phyloP scores from a whole-genome alignment of 495 filamentous ascomycete genomes.

The Astrothelium subdiscretum region DNA sequence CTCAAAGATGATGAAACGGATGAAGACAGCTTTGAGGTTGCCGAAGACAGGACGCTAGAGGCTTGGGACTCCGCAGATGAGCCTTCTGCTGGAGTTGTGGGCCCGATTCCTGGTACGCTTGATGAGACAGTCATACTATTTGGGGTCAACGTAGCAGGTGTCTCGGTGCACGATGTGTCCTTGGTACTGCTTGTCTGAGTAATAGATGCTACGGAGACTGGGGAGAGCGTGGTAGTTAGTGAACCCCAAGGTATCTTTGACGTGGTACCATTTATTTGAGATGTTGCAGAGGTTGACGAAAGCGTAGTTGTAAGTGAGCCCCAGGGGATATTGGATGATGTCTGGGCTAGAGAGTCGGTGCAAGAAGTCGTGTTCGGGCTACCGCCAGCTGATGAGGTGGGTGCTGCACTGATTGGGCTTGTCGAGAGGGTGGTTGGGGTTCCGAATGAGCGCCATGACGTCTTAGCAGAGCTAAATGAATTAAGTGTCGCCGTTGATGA shows the following conservation, averaged over 20 bases:
- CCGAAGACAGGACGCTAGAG: not conserved
- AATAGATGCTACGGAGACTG: not conserved
- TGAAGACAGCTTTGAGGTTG: not conserved
- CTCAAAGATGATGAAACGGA: not conserved
- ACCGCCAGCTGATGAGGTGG: not conserved
- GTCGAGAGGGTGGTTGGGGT: not conserved
- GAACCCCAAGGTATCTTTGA: not conserved
- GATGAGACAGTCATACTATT: not conserved
- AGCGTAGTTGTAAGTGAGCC: not conserved
- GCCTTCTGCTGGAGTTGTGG: not conserved
- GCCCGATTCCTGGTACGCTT: not conserved
- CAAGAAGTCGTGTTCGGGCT: too few relatives aligned
- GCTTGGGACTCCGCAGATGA: not conserved
- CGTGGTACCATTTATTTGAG: not conserved
- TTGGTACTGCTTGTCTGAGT: not conserved
- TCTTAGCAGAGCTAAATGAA: not conserved
- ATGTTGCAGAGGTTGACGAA: not conserved
- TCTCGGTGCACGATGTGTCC: not conserved
- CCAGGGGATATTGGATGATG: not conserved
- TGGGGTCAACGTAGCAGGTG: not conserved
- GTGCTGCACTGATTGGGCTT: not conserved
- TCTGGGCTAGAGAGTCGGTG: too few relatives aligned
- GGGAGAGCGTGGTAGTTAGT: not conserved
- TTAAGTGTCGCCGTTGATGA: not conserved
- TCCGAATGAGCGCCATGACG: not conserved